Evolutionary conservation across 2,329 filamentous ascomycete species (phyloP).

Genomic region (Geosmithia flava): DNA sequence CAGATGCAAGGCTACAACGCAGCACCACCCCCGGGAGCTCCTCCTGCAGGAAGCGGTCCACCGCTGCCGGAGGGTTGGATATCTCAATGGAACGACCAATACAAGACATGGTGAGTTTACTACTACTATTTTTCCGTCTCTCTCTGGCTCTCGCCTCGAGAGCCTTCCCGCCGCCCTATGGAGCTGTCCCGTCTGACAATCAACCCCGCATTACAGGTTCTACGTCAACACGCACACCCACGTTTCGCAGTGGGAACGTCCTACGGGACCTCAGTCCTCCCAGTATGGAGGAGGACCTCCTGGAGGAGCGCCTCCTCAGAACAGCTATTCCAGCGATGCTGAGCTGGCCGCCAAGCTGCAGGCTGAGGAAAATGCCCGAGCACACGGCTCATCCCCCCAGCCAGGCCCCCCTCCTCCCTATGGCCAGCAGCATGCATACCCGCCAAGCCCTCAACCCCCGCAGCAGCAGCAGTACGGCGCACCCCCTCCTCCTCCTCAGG

Average conservation of each 20-base stretch:
- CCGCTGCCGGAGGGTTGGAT: conserved; percentile 3
- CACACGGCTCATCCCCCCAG: not conserved
- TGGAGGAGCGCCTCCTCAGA: not conserved
- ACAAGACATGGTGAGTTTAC: conserved; percentile 1
- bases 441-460: not conserved
- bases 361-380: conserved; percentile 1
- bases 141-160: too few species aligned
- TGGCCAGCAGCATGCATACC: not conserved
- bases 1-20: conserved; percentile 3
- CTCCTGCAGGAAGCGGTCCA: conserved; percentile 1
- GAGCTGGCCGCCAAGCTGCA: conserved; percentile 1
- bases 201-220: conserved; percentile 1
- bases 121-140: not conserved
- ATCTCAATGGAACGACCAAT: conserved; percentile 2
- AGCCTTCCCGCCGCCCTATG: too few species aligned
- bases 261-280: not conserved
- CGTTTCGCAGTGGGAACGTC: conserved; percentile 2
- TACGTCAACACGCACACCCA: conserved; percentile 2
- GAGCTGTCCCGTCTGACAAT: not conserved
- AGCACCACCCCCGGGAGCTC: not conserved
- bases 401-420: not conserved
- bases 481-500: not conserved
- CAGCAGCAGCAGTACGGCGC: not conserved
- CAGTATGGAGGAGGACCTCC: not conserved
- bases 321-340: conserved; percentile 1